Conservation (phyloP, 73 alveolate species). For the Effrenium voratum region DNA sequence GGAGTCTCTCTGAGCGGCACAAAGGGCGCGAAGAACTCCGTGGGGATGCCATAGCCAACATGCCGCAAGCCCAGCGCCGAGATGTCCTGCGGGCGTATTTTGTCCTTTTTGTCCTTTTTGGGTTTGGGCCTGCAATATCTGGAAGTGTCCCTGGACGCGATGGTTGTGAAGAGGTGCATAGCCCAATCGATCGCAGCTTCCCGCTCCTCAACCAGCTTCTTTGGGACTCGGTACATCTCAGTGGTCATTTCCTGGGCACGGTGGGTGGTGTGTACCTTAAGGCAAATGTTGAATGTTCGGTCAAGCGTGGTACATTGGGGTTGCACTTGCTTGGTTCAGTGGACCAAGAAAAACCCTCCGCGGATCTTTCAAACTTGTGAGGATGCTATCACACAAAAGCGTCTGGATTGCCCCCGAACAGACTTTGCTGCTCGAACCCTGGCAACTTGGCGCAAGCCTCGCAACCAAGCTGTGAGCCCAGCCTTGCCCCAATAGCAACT, state of each 20-base stretch:
- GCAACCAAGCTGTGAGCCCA: no score
- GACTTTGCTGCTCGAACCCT: no score
- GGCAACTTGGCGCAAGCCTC: no score
- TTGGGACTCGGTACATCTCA: slow-evolving; percentile 82
- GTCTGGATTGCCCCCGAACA: no score
- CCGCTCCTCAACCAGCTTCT: slow-evolving; percentile 63
- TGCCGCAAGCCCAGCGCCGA: slow-evolving; percentile 93
- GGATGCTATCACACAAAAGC: no score
- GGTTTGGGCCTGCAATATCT: no score
- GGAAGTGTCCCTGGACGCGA: not conserved
- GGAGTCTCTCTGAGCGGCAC: not conserved
- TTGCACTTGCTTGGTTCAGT: no score
- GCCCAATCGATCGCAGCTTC: not conserved
- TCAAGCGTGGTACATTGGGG: no score
- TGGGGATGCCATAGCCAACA: slow-evolving; percentile 93
- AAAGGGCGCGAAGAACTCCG: slow-evolving; percentile 89
- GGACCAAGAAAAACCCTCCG: no score
- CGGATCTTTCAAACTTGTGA: no score
- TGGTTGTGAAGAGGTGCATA: not conserved
- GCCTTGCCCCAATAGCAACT: no score
- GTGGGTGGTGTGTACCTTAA: not conserved
- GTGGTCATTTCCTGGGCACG: slow-evolving; percentile 60
- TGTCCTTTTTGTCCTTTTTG: no score
- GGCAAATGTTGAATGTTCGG: not conserved
- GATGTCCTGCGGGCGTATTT: slow-evolving; percentile 47